Conservation (phyloP, 768 basidiomycete species). For the Floccularia luteovirens region DNA sequence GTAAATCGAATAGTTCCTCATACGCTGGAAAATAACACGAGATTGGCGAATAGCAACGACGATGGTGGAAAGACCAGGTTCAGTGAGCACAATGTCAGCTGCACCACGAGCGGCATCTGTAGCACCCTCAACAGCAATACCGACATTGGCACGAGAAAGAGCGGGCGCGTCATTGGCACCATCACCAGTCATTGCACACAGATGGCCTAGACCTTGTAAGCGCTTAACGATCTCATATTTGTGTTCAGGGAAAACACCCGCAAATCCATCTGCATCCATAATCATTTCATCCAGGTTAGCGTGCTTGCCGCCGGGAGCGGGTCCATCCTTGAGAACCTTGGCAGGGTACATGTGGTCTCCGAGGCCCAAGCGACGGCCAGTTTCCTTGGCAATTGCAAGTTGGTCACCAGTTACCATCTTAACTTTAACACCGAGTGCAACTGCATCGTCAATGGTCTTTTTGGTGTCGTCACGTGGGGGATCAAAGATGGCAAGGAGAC, state of each 20-base stretch:
- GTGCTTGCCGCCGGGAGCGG: slow-evolving; percentile 80
- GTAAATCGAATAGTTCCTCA: slow-evolving; percentile 99
- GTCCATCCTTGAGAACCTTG: slow-evolving; percentile 98
- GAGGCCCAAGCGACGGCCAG: slow-evolving; percentile 93
- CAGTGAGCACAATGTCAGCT: slow-evolving; percentile 95
- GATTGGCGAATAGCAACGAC: slow-evolving; percentile 98
- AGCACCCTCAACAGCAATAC: slow-evolving; percentile 99
- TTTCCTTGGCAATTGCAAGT: slow-evolving; percentile 99
- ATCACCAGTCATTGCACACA: slow-evolving; percentile 99
- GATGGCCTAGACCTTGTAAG: slow-evolving; percentile 90
- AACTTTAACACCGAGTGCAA: slow-evolving; percentile 92
- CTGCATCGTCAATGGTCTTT: slow-evolving; percentile 96
- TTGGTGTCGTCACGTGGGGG: slow-evolving; percentile 98
- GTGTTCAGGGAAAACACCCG: slow-evolving; percentile 99
- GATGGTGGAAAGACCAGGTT: slow-evolving; percentile 98
- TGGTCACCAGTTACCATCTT: slow-evolving; percentile 99
- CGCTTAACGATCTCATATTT: slow-evolving; percentile 99
- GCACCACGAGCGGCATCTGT: slow-evolving; percentile 98
- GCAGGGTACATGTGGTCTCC: slow-evolving; percentile 99
- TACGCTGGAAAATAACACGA: slow-evolving; percentile 99
- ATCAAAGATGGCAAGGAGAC: slow-evolving; percentile 95
- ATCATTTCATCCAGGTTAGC: slow-evolving; percentile 93
- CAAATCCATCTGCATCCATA: slow-evolving; percentile 98
- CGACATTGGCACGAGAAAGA: slow-evolving; percentile 96
- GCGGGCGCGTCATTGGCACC: slow-evolving; percentile 99